Evolutionary conservation across 306 rosid genomes (phyloP).

Genomic region (Prunus mume): DNA sequence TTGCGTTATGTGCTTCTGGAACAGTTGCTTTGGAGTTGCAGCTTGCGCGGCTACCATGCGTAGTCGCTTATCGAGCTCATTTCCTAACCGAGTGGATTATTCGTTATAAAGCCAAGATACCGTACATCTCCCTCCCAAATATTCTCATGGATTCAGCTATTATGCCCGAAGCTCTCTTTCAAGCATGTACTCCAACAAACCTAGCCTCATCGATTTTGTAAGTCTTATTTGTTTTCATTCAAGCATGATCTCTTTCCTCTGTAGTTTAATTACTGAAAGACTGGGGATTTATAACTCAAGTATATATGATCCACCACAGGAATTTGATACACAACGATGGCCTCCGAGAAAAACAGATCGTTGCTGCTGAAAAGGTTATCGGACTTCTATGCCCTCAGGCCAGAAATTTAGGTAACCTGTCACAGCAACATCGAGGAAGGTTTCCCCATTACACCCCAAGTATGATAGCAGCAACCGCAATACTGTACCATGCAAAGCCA

Average conservation of each 20-base stretch:
- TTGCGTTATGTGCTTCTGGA: slow-evolving; percentile 88
- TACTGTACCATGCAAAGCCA: slow-evolving; percentile 47
- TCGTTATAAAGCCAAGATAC: slow-evolving; percentile 59
- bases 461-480: slow-evolving; percentile 62
- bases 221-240: not conserved
- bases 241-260: not conserved
- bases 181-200: slow-evolving; percentile 54
- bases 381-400: slow-evolving; percentile 59
- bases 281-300: slow-evolving; percentile 13
- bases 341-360: slow-evolving; percentile 55
- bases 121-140: slow-evolving; percentile 78
- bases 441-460: slow-evolving; percentile 50
- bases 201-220: slow-evolving; percentile 57
- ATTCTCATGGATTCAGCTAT: slow-evolving; percentile 68
- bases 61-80: slow-evolving; percentile 84
- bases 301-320: slow-evolving; percentile 39
- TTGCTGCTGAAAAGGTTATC: slow-evolving; percentile 58
- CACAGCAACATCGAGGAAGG: slow-evolving; percentile 19
- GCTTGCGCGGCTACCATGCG: slow-evolving; percentile 81
- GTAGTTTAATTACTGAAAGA: not conserved
- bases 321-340: slow-evolving; percentile 40
- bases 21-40: slow-evolving; percentile 81
- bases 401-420: slow-evolving; percentile 15
- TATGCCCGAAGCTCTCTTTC: slow-evolving; percentile 83
- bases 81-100: slow-evolving; percentile 78